phyloP scores from a whole-genome alignment of 257 asterid species.

The Ilex aquifolium region DNA sequence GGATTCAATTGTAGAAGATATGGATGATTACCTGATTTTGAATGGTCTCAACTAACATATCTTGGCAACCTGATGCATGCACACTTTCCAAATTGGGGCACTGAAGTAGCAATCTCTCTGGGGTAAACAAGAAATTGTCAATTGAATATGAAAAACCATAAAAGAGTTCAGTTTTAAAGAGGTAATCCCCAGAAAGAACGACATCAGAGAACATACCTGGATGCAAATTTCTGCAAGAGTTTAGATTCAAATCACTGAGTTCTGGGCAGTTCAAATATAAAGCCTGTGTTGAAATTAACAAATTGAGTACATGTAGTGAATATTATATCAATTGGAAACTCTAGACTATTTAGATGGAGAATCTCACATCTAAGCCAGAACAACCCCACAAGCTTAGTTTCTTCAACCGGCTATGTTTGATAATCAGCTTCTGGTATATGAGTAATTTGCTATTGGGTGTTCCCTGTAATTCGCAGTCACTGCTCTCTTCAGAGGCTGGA shows the following conservation, averaged over 20 bases:
- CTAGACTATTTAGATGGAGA: conserved; percentile 5
- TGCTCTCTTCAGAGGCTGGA: conserved; percentile 32
- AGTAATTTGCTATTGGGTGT: conserved; percentile 51
- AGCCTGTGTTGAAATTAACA: conserved; percentile 51
- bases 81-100: conserved; percentile 79
- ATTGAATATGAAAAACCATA: background rate
- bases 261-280: conserved; percentile 75
- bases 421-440: conserved; percentile 77
- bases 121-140: conserved; percentile 11
- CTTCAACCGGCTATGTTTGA: conserved; percentile 79
- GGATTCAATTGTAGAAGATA: background rate
- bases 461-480: conserved; percentile 29
- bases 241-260: conserved; percentile 75
- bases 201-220: conserved; percentile 48
- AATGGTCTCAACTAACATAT: conserved; percentile 57
- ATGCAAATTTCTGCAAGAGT: conserved; percentile 73
- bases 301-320: conserved; percentile 16
- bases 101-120: conserved; percentile 83
- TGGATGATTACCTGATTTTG: conserved; percentile 58
- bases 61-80: conserved; percentile 72
- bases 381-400: conserved; percentile 99
- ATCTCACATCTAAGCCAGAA: conserved; percentile 90
- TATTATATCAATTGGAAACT: background rate
- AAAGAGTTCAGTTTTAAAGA: background rate
- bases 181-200: background rate